A percentile compares a stretch with the other conserved stretches of the same genome.
Conservation (phyloP, 1,284 basidiomycete genomes). For the Ustilago crameri region DNA sequence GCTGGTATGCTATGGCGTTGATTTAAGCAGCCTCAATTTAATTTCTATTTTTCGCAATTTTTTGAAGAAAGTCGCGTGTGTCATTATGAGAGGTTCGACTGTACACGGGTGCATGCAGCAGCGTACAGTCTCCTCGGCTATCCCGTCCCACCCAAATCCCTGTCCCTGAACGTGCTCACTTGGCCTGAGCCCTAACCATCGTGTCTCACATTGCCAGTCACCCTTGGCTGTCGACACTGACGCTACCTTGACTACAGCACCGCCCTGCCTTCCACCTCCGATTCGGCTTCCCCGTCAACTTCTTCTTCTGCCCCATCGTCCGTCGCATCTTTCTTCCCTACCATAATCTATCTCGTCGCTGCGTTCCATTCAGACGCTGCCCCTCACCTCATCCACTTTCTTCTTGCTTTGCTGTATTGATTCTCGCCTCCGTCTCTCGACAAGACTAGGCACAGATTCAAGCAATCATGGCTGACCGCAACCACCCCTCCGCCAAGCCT, state of each 20-base stretch:
- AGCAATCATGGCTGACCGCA: slow-evolving; percentile 55
- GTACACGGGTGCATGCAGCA: slow-evolving; percentile 8
- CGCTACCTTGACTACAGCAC: background rate
- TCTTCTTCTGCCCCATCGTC: background rate
- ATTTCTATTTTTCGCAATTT: too few relatives aligned
- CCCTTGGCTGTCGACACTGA: background rate
- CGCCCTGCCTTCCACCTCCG: background rate
- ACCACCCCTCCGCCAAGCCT: slow-evolving; percentile 63
- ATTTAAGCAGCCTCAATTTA: too few relatives aligned
- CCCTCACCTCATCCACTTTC: slow-evolving; percentile 5
- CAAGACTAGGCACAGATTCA: background rate
- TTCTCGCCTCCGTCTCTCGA: slow-evolving; percentile 1
- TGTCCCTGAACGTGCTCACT: slow-evolving; percentile 11
- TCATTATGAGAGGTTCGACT: too few relatives aligned
- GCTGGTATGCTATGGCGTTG: too few relatives aligned
- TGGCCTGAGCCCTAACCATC: slow-evolving; percentile 1
- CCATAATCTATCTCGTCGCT: slow-evolving; percentile 13
- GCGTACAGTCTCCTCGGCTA: too few relatives aligned
- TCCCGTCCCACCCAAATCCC: background rate
- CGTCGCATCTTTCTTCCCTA: slow-evolving; percentile 9
- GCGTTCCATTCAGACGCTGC: background rate
- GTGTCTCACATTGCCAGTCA: background rate
- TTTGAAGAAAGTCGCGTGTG: too few relatives aligned
- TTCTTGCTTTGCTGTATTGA: slow-evolving; percentile 1
- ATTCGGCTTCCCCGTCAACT: background rate